Percentiles rank a stretch among this genome's conserved stretches.
These are phyloP conservation scores for Pyrenochaeta sp. DNA, from an alignment of 2,329 filamentous ascomycete species.

Conservation along the genomic window DNA sequence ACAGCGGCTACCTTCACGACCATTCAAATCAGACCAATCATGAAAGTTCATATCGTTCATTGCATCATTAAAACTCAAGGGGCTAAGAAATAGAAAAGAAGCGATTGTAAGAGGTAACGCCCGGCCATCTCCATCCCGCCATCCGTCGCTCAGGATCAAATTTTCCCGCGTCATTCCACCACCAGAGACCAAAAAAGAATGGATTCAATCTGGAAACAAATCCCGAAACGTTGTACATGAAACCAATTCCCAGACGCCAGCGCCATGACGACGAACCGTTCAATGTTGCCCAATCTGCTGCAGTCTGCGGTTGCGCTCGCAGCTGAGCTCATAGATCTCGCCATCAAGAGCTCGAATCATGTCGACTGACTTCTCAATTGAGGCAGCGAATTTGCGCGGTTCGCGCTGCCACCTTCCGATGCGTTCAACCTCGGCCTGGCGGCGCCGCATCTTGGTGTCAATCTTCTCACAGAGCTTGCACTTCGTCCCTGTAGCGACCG, in stretches of 20 bases:
- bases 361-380: conserved; percentile 72
- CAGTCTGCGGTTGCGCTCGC: conserved; percentile 58
- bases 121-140: conserved; percentile 38
- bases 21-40: conserved; percentile 45
- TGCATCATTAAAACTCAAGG: conserved; percentile 43
- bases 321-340: conserved; percentile 72
- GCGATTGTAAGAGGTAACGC: conserved; percentile 50
- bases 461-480: conserved; percentile 92
- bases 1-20: conserved; percentile 50
- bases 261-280: conserved; percentile 28
- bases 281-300: conserved; percentile 43
- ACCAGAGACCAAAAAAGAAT: conserved; percentile 43
- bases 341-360: conserved; percentile 75
- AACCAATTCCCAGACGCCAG: conserved; percentile 44
- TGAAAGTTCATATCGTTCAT: conserved; percentile 32
- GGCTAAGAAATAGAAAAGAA: conserved; percentile 41
- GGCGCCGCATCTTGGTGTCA: conserved; percentile 80
- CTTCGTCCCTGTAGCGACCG: conserved; percentile 67
- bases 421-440: conserved; percentile 76
- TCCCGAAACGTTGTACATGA: conserved; percentile 46
- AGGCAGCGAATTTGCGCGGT: conserved; percentile 66
- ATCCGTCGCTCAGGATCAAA: conserved; percentile 38
- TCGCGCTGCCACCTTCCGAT: conserved; percentile 80
- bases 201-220: conserved; percentile 38
- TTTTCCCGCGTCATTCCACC: conserved; percentile 40